These are phyloP conservation scores for Zygnema cylindricum DNA, from an alignment of 139 green algal genomes.

Conservation along the genomic window DNA sequence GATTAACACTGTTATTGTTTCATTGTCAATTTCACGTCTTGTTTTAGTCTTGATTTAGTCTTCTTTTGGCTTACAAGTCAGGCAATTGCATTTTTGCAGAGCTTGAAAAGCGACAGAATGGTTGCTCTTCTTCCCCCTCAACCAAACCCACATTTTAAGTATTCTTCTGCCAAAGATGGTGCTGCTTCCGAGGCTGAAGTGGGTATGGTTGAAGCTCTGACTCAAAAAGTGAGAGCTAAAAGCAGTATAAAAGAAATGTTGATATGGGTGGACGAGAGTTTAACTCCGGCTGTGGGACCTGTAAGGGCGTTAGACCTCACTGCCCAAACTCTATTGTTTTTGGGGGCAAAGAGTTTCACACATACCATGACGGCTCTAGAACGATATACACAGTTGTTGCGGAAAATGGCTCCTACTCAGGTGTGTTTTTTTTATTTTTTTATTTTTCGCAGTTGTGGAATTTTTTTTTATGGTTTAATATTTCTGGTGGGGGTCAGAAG, in stretches of 20 bases:
- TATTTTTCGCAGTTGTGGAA: no score
- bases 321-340: conserved; percentile 72
- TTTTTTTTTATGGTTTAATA: no score
- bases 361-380: conserved; percentile 83
- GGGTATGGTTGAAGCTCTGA: conserved; percentile 24
- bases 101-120: neutral
- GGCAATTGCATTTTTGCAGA: conserved; percentile 23
- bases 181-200: conserved; percentile 30
- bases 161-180: neutral
- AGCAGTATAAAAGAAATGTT: conserved; percentile 46
- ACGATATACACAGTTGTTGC: conserved; percentile 73
- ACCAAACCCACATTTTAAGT: neutral
- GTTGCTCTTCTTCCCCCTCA: neutral
- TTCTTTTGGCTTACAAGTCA: no score
- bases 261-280: conserved; percentile 52
- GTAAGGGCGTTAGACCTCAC: conserved; percentile 66
- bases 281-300: conserved; percentile 30
- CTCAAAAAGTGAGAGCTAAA: conserved; percentile 37
- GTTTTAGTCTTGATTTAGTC: no score
- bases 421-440: no score
- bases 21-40: no score
- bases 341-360: conserved; percentile 82
- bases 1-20: no score
- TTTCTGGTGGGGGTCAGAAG: no score
- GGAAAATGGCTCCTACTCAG: conserved; percentile 48